Percentiles rank a stretch among this genome's conserved stretches.
These are phyloP conservation scores for Plectranthus barbatus DNA, from an alignment of 257 asterid genomes.

Conservation along the genomic window DNA sequence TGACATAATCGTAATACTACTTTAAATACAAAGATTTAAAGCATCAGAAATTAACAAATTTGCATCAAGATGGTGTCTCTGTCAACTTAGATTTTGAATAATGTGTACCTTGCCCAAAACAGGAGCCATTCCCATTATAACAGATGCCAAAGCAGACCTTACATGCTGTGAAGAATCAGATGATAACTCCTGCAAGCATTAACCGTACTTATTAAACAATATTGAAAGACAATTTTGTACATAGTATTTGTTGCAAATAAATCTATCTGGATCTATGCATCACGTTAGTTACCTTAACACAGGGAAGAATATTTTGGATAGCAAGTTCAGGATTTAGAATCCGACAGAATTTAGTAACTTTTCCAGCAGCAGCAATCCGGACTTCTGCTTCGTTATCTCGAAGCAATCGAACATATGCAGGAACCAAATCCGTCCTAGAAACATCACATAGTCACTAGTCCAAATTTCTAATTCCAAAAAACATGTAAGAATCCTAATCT, in stretches of 20 bases:
- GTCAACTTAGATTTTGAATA: not conserved
- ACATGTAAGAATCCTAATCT: not conserved
- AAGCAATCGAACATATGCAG: constrained; percentile 87
- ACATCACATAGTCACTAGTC: constrained; percentile 1
- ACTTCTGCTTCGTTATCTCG: constrained; percentile 93
- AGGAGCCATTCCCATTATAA: constrained; percentile 99
- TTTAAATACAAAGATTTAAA: not conserved
- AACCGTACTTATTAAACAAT: not conserved
- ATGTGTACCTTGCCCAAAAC: constrained; percentile 70
- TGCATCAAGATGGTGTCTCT: not conserved
- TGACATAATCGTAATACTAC: not conserved
- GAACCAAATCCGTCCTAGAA: constrained; percentile 78
- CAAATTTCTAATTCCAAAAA: not conserved
- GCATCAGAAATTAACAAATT: not conserved
- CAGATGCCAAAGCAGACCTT: constrained; percentile 94
- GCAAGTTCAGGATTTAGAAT: constrained; percentile 77
- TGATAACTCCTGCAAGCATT: constrained; percentile 68
- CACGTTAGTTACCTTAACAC: constrained; percentile 66
- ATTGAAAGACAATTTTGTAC: not conserved
- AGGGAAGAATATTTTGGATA: constrained; percentile 84
- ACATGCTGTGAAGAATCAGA: constrained; percentile 98
- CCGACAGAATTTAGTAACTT: constrained; percentile 75
- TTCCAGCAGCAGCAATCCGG: constrained; percentile 88
- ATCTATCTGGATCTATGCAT: not conserved
- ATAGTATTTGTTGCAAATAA: constrained; percentile 4